A percentile compares a stretch with the other conserved stretches of the same genome.
Conservation (phyloP, 495 filamentous ascomycete species). For the Cryomyces minteri region DNA sequence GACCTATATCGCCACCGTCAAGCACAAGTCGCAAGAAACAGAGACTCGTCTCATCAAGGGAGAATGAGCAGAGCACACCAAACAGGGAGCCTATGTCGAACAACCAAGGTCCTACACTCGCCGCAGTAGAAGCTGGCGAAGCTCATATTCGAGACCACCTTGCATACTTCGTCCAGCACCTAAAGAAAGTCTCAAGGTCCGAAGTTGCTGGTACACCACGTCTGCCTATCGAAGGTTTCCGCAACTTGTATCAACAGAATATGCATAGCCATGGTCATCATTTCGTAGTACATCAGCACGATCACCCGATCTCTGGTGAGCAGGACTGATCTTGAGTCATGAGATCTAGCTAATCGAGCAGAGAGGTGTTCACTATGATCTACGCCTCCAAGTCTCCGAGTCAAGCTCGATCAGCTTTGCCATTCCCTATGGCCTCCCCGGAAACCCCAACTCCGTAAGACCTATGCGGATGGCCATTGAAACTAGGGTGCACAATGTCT, state of each 20-base stretch:
- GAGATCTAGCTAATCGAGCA: constrained; percentile 1
- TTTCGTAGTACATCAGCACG: constrained; percentile 52
- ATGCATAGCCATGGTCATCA: constrained; percentile 31
- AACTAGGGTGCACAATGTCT: constrained; percentile 46
- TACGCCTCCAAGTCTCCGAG: constrained; percentile 46
- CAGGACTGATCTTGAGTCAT: constrained; percentile 18
- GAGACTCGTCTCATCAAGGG: not conserved
- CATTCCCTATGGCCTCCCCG: constrained; percentile 47
- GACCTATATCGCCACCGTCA: not conserved
- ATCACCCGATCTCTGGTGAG: constrained; percentile 44
- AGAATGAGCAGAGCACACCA: not conserved
- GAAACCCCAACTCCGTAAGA: constrained; percentile 38
- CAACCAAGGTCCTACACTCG: constrained; percentile 8
- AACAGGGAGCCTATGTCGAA: no score
- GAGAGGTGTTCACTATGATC: constrained; percentile 26
- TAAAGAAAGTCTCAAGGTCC: constrained; percentile 18
- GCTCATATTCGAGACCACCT: constrained; percentile 33
- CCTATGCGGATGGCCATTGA: constrained; percentile 45
- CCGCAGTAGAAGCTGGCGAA: constrained; percentile 40
- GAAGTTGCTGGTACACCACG: constrained; percentile 13
- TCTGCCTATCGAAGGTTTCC: constrained; percentile 28
- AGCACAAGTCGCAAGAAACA: not conserved
- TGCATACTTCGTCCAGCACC: constrained; percentile 26
- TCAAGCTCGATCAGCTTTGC: constrained; percentile 45
- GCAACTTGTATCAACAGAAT: constrained; percentile 32